Evolutionary conservation across 2,329 filamentous ascomycete genomes (phyloP).

Genomic region (Aspergillus awamori): DNA sequence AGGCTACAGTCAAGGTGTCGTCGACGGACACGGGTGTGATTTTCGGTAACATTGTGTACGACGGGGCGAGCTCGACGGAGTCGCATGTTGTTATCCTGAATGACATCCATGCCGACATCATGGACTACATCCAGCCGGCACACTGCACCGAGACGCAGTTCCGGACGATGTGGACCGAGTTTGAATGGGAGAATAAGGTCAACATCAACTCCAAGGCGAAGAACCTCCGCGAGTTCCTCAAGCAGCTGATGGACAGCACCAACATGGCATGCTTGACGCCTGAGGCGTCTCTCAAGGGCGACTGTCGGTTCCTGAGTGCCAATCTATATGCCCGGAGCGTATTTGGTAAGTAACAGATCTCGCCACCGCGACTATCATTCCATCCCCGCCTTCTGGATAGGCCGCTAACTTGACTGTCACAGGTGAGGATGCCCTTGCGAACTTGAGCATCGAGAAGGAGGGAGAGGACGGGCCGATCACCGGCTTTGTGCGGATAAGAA

Average conservation of each 20-base stretch:
- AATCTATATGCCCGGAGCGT: slow-evolving; percentile 96
- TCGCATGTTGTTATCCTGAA: slow-evolving; percentile 97
- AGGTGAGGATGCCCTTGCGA: slow-evolving; percentile 98
- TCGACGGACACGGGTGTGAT: slow-evolving; percentile 98
- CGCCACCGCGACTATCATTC: neutral
- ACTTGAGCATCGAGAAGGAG: slow-evolving; percentile 96
- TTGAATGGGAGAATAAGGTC: slow-evolving; percentile 99
- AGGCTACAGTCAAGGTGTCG: slow-evolving; percentile 97
- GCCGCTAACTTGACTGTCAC: slow-evolving; percentile 29
- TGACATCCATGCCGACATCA: slow-evolving; percentile 97
- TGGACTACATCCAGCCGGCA: slow-evolving; percentile 99
- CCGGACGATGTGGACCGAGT: slow-evolving; percentile 99
- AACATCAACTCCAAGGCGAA: slow-evolving; percentile 99
- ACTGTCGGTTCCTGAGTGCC: slow-evolving; percentile 96
- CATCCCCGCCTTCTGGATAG: neutral
- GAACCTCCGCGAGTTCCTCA: slow-evolving; percentile 85
- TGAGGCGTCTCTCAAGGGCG: slow-evolving; percentile 92
- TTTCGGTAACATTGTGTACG: slow-evolving; percentile 97
- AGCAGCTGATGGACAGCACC: slow-evolving; percentile 93
- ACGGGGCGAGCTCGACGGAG: slow-evolving; percentile 87
- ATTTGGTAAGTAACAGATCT: slow-evolving; percentile 73
- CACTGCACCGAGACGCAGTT: slow-evolving; percentile 97
- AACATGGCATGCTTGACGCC: slow-evolving; percentile 99
- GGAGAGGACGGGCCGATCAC: slow-evolving; percentile 93
- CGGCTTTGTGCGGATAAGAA: slow-evolving; percentile 96